Base-by-base conservation (phyloP, 1,284 basidiomycete genomes). In the Trametes pubescens region DNA sequence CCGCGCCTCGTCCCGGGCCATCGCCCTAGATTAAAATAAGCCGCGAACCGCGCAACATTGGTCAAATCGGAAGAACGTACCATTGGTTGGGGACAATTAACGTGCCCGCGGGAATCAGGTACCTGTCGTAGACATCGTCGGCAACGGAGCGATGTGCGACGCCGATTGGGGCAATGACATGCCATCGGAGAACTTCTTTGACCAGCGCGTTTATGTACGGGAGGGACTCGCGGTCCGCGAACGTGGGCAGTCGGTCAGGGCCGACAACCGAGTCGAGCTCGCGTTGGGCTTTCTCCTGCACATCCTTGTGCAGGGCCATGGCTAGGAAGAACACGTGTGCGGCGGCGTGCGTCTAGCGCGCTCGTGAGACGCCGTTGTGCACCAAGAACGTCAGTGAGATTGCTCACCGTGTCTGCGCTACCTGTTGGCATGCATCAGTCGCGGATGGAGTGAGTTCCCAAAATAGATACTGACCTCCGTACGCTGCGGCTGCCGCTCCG, bases 321-420 rank as follows among this genome's bases (percentile, higher is more conserved):
- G 37, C 46, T 5, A 62, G 44, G 24, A 62, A 58, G 44, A 62
- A 62, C 18, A 47, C 29, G n/a, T 62, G 40, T n/a, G 51, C 26
- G 8, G 51, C 44, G 2, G 51, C 38, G 18, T 52, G 44, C 2
- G 55, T 58, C 61, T 58, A 22, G 14, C 2, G 13, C 26, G 38
- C 14, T n/a, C 10, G 26, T 34, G n/a, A 32, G 43, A n/a, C 18
- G 16, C n/a, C n/a, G n/a, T 1, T 13, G 18, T 6, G 18, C 21
- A 11, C 24, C 18, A 4, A n/a, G n/a, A 22, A 16, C 9, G 26
- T 7, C 9, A 21, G 34, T 21, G n/a, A 47, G n/a, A 37, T 1
- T 5, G 24, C 64, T 22, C 52, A 73, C 71, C 26, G 70, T 70
- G 47, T 73, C 71, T 26, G 65, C 65, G 22, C 71, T 70, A 5